phyloP scores from a whole-genome alignment of 768 basidiomycete genomes.

The Leccinum barrowsii region DNA sequence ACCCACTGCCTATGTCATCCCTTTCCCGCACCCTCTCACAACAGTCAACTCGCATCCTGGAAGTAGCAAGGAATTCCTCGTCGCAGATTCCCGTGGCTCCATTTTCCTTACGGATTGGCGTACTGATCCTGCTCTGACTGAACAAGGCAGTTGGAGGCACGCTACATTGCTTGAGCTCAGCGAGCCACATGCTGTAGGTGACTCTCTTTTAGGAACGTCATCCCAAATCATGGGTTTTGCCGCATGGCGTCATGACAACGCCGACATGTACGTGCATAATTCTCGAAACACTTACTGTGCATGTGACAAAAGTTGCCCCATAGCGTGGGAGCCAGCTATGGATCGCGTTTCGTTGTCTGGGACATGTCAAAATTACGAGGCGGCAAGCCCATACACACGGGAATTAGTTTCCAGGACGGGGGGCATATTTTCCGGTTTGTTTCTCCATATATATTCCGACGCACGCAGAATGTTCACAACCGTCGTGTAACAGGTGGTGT shows the following conservation, averaged over 20 bases:
- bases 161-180: constrained; percentile 66
- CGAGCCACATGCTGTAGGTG: constrained; percentile 62
- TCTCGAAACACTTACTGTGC: background rate
- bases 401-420: constrained; percentile 63
- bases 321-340: constrained; percentile 75
- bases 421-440: constrained; percentile 62
- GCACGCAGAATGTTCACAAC: background rate
- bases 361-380: constrained; percentile 68
- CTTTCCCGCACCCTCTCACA: constrained; percentile 69
- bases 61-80: constrained; percentile 75
- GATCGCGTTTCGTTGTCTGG: constrained; percentile 73
- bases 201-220: constrained; percentile 44
- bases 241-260: constrained; percentile 67
- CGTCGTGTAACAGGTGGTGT: constrained; percentile 60
- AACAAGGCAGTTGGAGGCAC: constrained; percentile 55
- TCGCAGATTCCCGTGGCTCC: constrained; percentile 70
- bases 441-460: background rate
- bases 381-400: constrained; percentile 65
- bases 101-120: constrained; percentile 84
- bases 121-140: constrained; percentile 55
- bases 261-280: constrained; percentile 61
- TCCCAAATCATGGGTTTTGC: constrained; percentile 53
- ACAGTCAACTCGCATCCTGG: constrained; percentile 67
- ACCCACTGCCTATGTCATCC: constrained; percentile 73
- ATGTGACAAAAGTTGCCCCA: background rate